Evolutionary conservation across 352 stramenopile genomes (phyloP), one percentile per base, ranked within the genome.

Genomic region (Globisporangium splendens): DNA sequence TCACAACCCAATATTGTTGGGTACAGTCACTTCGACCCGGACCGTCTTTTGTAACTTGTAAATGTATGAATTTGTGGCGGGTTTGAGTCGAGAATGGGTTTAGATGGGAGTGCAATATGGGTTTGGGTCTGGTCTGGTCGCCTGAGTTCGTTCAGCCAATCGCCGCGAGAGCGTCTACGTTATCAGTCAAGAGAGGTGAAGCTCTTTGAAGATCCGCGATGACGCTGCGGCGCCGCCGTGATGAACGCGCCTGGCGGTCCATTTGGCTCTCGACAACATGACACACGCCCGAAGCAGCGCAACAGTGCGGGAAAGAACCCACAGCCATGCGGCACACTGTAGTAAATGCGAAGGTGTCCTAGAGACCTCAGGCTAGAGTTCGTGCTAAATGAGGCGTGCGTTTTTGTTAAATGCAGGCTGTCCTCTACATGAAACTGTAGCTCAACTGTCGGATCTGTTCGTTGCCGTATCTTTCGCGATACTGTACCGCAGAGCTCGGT

Each of bases 201-300:
- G 24, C 14, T 35, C 33, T 54, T 55, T 62, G 33, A 62, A 62
- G 55, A 62, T 56, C 55, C 55, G 41, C 46, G 55, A 62, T 62
- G 55, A 56, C 55, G 55, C 42, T 43, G 52, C 39, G 14, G 52
- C 35, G 52, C 38, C 35, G 41, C 52, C 20, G 14, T 39, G 41
- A 42, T 50, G 52, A 58, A 58, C 39, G 13, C 35, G 7, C 35
- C 14, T 12, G 4, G 15, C 31, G 24, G n/a, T n/a, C n/a, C 24
- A 22, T 8, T n/a, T 21, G 13, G 22, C 24, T 22, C 50, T 22
- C 50, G 50, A 56, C 50, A 56, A 35, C 38, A n/a, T 18, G 39
- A 17, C 47, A 50, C 48, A 42, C 47, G 18, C 22, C 7, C 49
- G 39, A 50, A 42, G 11, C 24, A 42, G 41, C 39, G 14, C 8